Conservation (phyloP, 495 filamentous ascomycete species). For the Pyrenopolyporus hunteri region DNA sequence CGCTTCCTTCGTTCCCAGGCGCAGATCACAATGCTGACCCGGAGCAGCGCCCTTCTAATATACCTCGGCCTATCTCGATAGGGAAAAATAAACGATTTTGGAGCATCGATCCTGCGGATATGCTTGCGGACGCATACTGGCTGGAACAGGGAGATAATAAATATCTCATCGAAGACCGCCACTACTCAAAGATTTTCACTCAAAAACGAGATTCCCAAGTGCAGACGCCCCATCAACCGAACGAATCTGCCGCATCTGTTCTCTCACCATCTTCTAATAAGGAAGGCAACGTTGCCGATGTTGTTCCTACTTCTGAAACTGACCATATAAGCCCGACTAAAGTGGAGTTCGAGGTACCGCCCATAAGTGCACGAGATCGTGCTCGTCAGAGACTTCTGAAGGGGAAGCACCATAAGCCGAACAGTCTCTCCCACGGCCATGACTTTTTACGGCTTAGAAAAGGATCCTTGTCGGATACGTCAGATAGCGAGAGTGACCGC, state of each 20-base stretch:
- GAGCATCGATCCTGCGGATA: slow-evolving; percentile 75
- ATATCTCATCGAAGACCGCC: slow-evolving; percentile 71
- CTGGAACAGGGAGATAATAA: slow-evolving; percentile 78
- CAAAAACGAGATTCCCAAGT: slow-evolving; percentile 35
- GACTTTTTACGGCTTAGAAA: slow-evolving; percentile 49
- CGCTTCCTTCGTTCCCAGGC: slow-evolving; percentile 61
- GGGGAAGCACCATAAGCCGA: slow-evolving; percentile 54
- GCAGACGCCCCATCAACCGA: slow-evolving; percentile 15
- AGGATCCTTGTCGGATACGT: slow-evolving; percentile 53
- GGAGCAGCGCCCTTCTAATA: slow-evolving; percentile 42
- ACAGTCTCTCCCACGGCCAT: slow-evolving; percentile 46
- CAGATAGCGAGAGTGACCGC: slow-evolving; percentile 54
- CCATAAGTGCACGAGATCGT: slow-evolving; percentile 47
- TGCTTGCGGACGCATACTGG: slow-evolving; percentile 87
- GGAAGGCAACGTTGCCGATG: slow-evolving; percentile 20
- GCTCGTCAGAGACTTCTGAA: slow-evolving; percentile 58
- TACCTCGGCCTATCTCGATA: slow-evolving; percentile 38
- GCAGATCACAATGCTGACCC: slow-evolving; percentile 45
- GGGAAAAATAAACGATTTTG: slow-evolving; percentile 70
- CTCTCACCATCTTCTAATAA: slow-evolving; percentile 11
- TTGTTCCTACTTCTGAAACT: slow-evolving; percentile 34
- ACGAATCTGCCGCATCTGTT: slow-evolving; percentile 12
- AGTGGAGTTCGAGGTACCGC: slow-evolving; percentile 39
- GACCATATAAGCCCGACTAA: slow-evolving; percentile 30
- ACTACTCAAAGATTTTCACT: slow-evolving; percentile 73